phyloP scores from a whole-genome alignment of 345 rosid species.

The Salix arbutifolia region DNA sequence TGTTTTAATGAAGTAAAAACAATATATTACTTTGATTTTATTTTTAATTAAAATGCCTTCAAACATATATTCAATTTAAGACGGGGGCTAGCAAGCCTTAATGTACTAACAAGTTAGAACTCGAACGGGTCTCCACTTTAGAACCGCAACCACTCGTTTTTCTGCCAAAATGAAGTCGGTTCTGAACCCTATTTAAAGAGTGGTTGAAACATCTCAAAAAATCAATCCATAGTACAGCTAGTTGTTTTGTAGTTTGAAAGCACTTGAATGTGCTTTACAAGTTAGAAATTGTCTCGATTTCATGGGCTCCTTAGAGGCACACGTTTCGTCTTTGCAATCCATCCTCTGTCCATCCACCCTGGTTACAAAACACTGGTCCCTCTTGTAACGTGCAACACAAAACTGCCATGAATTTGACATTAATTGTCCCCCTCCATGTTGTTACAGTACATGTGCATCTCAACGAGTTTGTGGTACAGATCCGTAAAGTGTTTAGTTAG shows the following conservation, averaged over 20 bases:
- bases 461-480: neutral
- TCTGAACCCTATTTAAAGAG: neutral
- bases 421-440: neutral
- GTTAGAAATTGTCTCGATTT: neutral
- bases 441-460: slow-evolving; percentile 10
- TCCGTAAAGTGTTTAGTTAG: slow-evolving; percentile 9
- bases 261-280: neutral
- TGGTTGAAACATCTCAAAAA: slow-evolving; percentile 3
- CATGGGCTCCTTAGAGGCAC: neutral
- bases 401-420: slow-evolving; percentile 1
- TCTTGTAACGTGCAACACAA: neutral
- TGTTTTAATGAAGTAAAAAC: too few relatives aligned
- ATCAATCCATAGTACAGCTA: neutral
- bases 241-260: neutral
- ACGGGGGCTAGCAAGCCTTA: too few relatives aligned
- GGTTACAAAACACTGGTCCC: neutral
- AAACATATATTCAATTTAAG: too few relatives aligned
- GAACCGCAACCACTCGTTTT: neutral
- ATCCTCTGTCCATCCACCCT: slow-evolving; percentile 5
- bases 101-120: too few relatives aligned
- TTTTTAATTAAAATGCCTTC: too few relatives aligned
- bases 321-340: neutral
- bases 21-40: too few relatives aligned
- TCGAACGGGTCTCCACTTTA: neutral
- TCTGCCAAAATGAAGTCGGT: neutral